phyloP scores from a whole-genome alignment of 2,329 filamentous ascomycete genomes.

The Tricladium varicosporioides region DNA sequence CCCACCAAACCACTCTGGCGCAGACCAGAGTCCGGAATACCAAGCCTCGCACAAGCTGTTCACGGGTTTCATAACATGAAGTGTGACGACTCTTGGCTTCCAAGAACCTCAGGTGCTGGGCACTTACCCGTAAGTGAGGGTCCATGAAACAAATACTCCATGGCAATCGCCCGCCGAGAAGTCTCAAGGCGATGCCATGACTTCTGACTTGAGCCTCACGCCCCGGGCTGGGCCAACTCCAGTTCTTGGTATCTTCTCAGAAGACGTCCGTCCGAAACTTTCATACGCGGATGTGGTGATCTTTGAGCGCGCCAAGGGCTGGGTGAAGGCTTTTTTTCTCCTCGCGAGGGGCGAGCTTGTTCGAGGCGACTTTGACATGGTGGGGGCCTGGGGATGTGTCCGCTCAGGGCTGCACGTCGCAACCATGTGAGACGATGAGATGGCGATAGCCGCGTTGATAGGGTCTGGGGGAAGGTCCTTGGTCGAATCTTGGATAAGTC shows the following conservation, averaged over 20 bases:
- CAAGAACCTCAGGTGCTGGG: neutral
- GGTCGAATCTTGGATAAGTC: no score
- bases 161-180: constrained; percentile 9
- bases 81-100: neutral
- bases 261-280: constrained; percentile 3
- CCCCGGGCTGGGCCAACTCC: no score
- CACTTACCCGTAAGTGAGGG: neutral
- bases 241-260: constrained; percentile 7
- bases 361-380: no score
- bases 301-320: constrained; percentile 6
- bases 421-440: no score
- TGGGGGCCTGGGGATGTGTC: no score
- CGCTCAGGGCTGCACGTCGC: no score
- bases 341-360: neutral
- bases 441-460: no score
- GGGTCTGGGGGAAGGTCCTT: no score
- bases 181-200: constrained; percentile 10
- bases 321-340: neutral
- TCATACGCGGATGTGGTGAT: constrained; percentile 3
- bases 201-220: neutral
- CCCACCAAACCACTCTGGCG: neutral
- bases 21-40: neutral
- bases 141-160: constrained; percentile 16
- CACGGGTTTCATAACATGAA: no score
- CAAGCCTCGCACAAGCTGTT: constrained; percentile 1